Evolutionary conservation across 176 grass and related monocot species (phyloP).

Genomic region (Elaeis guineensis): DNA sequence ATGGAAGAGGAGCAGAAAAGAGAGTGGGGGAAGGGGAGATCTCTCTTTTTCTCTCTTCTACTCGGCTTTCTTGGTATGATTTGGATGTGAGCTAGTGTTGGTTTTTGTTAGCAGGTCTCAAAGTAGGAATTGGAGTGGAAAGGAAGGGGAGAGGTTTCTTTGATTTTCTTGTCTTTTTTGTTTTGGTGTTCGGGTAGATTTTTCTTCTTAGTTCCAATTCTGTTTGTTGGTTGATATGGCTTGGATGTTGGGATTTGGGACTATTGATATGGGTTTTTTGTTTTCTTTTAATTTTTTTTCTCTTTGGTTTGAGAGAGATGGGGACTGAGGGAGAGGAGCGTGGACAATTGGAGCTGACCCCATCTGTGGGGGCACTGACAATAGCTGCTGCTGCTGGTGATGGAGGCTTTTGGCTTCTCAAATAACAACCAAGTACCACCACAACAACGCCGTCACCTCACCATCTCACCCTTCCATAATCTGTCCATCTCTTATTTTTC

Average conservation of each 20-base stretch:
- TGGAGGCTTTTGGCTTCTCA: conserved; percentile 60
- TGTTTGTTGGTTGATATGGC: too few species aligned
- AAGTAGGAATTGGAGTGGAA: too few species aligned
- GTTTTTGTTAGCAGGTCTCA: too few species aligned
- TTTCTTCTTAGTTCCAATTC: too few species aligned
- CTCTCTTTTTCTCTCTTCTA: too few species aligned
- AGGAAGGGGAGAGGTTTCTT: too few species aligned
- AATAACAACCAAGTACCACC: conserved; percentile 83
- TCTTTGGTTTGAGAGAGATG: conserved; percentile 5
- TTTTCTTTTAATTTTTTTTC: neutral
- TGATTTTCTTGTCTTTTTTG: too few species aligned
- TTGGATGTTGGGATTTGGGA: conserved; percentile 5
- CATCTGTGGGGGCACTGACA: neutral
- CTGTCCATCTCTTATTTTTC: conserved; percentile 6
- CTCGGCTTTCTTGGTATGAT: too few species aligned
- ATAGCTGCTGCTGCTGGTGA: conserved; percentile 7
- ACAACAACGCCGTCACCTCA: conserved; percentile 11
- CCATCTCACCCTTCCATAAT: neutral
- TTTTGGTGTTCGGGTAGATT: too few species aligned
- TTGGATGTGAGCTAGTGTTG: too few species aligned
- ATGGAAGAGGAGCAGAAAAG: neutral
- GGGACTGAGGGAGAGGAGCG: conserved; percentile 23
- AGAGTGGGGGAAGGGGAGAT: too few species aligned
- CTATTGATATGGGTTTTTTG: neutral
- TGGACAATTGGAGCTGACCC: conserved; percentile 9